A percentile compares a stretch with the other conserved stretches of the same genome.
These are phyloP conservation scores for Breynia disticha DNA, from an alignment of 441 rosid species.

Conservation along the genomic window DNA sequence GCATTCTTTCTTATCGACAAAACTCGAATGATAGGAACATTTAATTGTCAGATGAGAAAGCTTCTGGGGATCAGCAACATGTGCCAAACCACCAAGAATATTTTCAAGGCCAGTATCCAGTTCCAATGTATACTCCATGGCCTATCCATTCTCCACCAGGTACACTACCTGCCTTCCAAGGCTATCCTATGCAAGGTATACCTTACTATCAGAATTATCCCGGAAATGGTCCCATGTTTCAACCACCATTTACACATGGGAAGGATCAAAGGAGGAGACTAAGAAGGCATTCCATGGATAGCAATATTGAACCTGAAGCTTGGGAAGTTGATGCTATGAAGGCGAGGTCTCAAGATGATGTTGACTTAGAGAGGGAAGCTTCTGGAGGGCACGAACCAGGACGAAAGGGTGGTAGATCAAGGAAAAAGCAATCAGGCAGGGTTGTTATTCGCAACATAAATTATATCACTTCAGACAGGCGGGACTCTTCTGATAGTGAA, in stretches of 20 bases:
- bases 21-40: slow-evolving; percentile 1
- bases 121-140: slow-evolving; percentile 72
- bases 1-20: slow-evolving; percentile 5
- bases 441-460: slow-evolving; percentile 86
- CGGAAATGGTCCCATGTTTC: slow-evolving; percentile 52
- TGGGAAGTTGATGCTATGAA: slow-evolving; percentile 32
- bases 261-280: slow-evolving; percentile 45
- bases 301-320: slow-evolving; percentile 32
- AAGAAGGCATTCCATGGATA: slow-evolving; percentile 58
- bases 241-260: slow-evolving; percentile 50
- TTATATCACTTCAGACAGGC: slow-evolving; percentile 60
- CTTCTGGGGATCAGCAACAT: slow-evolving; percentile 45
- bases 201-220: slow-evolving; percentile 71
- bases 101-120: slow-evolving; percentile 66
- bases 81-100: slow-evolving; percentile 40
- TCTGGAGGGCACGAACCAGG: slow-evolving; percentile 17
- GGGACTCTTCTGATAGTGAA: slow-evolving; percentile 49
- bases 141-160: slow-evolving; percentile 88
- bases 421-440: slow-evolving; percentile 57
- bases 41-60: slow-evolving; percentile 44
- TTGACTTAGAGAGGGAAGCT: slow-evolving; percentile 33
- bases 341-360: slow-evolving; percentile 36
- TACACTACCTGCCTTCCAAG: slow-evolving; percentile 65
- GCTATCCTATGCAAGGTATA: slow-evolving; percentile 78
- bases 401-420: slow-evolving; percentile 37